phyloP scores from a whole-genome alignment of 225 moss, liverwort and hornwort genomes.

The Rhytidiadelphus loreus region DNA sequence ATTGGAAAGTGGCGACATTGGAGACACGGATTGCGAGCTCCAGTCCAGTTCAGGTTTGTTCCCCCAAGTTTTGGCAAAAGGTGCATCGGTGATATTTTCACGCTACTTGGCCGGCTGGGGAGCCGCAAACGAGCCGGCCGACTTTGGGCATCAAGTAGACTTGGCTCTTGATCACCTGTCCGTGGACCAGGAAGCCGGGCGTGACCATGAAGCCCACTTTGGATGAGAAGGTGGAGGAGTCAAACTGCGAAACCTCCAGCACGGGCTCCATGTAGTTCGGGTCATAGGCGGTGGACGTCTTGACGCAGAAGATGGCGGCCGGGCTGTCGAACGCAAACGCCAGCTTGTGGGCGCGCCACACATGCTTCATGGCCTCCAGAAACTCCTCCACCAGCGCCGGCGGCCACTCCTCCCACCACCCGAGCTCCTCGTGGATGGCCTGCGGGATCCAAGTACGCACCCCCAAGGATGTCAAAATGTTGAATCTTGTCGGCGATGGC shows the following conservation, averaged over 20 bases:
- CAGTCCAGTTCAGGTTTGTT: too few species aligned
- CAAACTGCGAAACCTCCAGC: conserved; percentile 23
- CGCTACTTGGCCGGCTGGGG: background rate
- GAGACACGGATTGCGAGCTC: background rate
- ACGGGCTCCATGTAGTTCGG: conserved; percentile 41
- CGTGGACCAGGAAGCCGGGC: conserved; percentile 36
- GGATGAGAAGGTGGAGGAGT: conserved; percentile 17
- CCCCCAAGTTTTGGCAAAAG: too few species aligned
- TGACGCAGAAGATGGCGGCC: conserved; percentile 38
- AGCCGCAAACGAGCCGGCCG: background rate
- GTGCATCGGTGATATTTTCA: too few species aligned
- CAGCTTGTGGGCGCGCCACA: conserved; percentile 41
- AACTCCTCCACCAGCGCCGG: conserved; percentile 39
- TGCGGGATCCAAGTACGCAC: background rate
- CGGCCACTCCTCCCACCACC: conserved; percentile 61
- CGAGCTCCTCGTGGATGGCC: conserved; percentile 39
- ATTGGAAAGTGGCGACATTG: background rate
- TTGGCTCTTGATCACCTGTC: conserved; percentile 38
- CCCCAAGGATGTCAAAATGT: too few species aligned
- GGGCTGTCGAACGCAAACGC: conserved; percentile 39
- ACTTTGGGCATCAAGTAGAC: conserved; percentile 50
- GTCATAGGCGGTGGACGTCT: conserved; percentile 20
- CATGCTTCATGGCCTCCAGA: conserved; percentile 55
- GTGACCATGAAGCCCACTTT: conserved; percentile 52
- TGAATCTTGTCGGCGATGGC: too few species aligned